Percentiles rank a stretch among this genome's conserved stretches.
Evolutionary conservation across 345 rosid species (phyloP).

Genomic region (Trapa incisa): DNA sequence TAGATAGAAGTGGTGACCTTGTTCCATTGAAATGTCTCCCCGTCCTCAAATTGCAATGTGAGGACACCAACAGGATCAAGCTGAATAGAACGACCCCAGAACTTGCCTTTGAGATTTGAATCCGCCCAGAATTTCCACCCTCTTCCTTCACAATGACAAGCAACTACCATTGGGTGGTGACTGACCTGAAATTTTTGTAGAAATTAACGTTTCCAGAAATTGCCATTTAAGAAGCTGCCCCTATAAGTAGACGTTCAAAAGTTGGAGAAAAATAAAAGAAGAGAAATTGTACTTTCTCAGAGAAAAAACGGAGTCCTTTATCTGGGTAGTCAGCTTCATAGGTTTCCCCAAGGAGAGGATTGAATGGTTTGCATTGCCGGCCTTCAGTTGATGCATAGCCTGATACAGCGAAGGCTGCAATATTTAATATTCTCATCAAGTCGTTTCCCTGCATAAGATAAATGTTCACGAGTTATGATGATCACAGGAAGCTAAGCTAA

Average conservation of each 20-base stretch:
- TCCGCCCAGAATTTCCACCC: slow-evolving; percentile 99
- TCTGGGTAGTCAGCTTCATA: slow-evolving; percentile 98
- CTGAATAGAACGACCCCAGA: slow-evolving; percentile 97
- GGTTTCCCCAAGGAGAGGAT: slow-evolving; percentile 96
- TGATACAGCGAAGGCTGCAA: slow-evolving; percentile 98
- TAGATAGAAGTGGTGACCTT: slow-evolving; percentile 97
- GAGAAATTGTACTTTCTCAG: slow-evolving; percentile 56
- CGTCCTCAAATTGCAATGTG: slow-evolving; percentile 79
- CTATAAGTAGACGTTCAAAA: background rate
- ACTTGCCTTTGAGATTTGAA: slow-evolving; percentile 94
- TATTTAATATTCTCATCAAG: slow-evolving; percentile 82
- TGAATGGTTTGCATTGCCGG: slow-evolving; percentile 93
- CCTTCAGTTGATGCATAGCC: slow-evolving; percentile 99
- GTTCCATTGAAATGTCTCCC: slow-evolving; percentile 90
- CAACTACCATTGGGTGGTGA: slow-evolving; percentile 95
- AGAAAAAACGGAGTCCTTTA: slow-evolving; percentile 90
- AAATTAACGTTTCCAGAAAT: too few relatives aligned
- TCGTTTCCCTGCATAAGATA: slow-evolving; percentile 63
- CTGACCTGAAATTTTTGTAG: slow-evolving; percentile 54
- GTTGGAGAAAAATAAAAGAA: background rate
- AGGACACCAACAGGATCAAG: slow-evolving; percentile 93
- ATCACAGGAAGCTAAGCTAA: background rate
- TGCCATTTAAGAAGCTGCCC: background rate
- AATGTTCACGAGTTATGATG: background rate
- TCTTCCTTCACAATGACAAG: slow-evolving; percentile 97